These are phyloP conservation scores for Eutrema heterophyllum DNA, from an alignment of 345 rosid genomes.

Conservation along the genomic window DNA sequence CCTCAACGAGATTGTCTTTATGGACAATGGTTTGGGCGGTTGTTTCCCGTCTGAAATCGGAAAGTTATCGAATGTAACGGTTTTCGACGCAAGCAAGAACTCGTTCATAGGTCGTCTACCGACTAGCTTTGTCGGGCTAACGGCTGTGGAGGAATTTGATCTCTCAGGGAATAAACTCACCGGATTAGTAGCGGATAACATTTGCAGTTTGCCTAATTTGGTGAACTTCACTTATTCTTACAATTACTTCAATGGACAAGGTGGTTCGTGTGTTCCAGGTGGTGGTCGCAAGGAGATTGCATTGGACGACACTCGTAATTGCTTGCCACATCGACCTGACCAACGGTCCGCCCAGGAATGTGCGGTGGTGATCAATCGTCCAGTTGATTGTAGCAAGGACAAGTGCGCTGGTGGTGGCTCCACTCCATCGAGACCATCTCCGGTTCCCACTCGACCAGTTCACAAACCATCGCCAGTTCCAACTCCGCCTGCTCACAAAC, in stretches of 20 bases:
- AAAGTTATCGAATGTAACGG: slow-evolving; percentile 39
- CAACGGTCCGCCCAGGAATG: slow-evolving; percentile 49
- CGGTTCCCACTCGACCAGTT: slow-evolving; percentile 7
- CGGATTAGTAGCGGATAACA: slow-evolving; percentile 47
- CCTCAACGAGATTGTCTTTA: slow-evolving; percentile 59
- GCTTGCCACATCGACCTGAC: slow-evolving; percentile 43
- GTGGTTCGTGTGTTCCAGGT: slow-evolving; percentile 38
- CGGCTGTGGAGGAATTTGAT: slow-evolving; percentile 38
- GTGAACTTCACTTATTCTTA: slow-evolving; percentile 48
- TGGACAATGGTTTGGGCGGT: slow-evolving; percentile 55
- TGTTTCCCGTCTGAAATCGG: slow-evolving; percentile 76
- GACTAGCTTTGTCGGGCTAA: slow-evolving; percentile 33
- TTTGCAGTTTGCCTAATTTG: slow-evolving; percentile 58
- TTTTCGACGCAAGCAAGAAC: slow-evolving; percentile 60
- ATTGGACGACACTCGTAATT: slow-evolving; percentile 50
- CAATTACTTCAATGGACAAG: slow-evolving; percentile 61
- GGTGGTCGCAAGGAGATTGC: slow-evolving; percentile 23
- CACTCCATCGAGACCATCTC: slow-evolving; percentile 22
- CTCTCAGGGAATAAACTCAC: slow-evolving; percentile 55
- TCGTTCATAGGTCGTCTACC: slow-evolving; percentile 49
- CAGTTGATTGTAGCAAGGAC: slow-evolving; percentile 73
- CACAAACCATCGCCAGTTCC: slow-evolving; percentile 16
- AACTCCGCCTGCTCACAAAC: slow-evolving; percentile 11
- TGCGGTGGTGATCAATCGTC: slow-evolving; percentile 37
- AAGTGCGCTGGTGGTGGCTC: slow-evolving; percentile 33